Percentiles rank a stretch among this genome's conserved stretches.
phyloP scores from a whole-genome alignment of 805 yeast species.

The Starmera dryadoides region DNA sequence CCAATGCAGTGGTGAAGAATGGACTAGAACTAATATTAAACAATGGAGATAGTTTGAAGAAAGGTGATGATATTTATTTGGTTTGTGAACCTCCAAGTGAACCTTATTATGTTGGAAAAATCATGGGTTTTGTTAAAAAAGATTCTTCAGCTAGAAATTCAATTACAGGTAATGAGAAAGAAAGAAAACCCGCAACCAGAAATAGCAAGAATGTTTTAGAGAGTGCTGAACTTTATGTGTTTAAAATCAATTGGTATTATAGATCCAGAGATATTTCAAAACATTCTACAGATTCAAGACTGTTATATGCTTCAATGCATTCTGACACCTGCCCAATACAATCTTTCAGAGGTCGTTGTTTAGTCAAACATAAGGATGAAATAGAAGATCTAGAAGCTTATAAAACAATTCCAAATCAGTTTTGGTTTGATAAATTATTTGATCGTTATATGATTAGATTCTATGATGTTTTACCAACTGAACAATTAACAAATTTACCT shows the following conservation, averaged over 20 bases:
- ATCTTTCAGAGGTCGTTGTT: conserved; percentile 69
- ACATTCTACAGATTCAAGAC: conserved; percentile 60
- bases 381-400: conserved; percentile 45
- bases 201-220: conserved; percentile 19
- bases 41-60: conserved; percentile 16
- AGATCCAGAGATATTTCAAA: conserved; percentile 80
- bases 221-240: conserved; percentile 45
- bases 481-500: conserved; percentile 49
- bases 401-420: conserved; percentile 54
- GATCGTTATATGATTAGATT: conserved; percentile 81
- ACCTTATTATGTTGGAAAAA: conserved; percentile 83
- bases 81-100: conserved; percentile 91
- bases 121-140: conserved; percentile 60
- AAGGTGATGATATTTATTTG: conserved; percentile 65
- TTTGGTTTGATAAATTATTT: conserved; percentile 80
- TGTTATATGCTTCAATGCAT: conserved; percentile 79
- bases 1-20: conserved; percentile 28
- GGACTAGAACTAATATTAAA: conserved; percentile 11
- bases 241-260: conserved; percentile 86
- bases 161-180: conserved; percentile 12
- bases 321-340: conserved; percentile 73
- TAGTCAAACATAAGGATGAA: conserved; percentile 62
- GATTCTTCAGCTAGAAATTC: conserved; percentile 10
- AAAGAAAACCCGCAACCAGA: conserved; percentile 7
- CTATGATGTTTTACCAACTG: conserved; percentile 71